Base-by-base conservation (phyloP, 2,329 filamentous ascomycete species). In the Trichoderma sp. region DNA sequence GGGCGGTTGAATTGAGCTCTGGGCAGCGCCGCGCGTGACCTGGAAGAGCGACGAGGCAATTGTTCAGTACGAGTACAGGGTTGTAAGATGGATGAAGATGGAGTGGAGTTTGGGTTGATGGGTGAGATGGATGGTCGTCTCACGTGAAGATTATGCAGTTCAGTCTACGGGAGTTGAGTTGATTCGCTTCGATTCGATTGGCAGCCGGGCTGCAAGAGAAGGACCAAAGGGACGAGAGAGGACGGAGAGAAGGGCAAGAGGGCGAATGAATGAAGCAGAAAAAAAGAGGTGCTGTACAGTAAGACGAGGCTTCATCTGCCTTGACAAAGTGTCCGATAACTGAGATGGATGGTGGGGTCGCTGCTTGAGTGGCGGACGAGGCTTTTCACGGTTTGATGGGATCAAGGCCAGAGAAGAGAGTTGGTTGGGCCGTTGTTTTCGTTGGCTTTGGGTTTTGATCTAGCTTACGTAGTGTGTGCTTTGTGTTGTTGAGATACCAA, bases 1-100 rank as follows among this genome's bases (percentile, higher is more conserved):
- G 24, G 32, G 32, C 53, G 9, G 65, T 32, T 70, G 36, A 36
- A 28, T n/a, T 21, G 39, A 62, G 39, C 53, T 21, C 26, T 15
- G 32, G 39, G 36, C 24, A 51, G 43, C 34, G 26, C 58, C 24
- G 57, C 67, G 67, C 67, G 67, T 70, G 67, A 70, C 67, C 67
- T 36, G 1, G 64, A 15, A 47, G 14, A 39, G 36, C 43, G 58
- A 62, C 28, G 56, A 69, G 65, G 65, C 28, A 69, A 43, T 69
- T 57, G 34, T 43, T 26, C 32, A 18, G 36, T 18, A 18, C 36
- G 36, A 39, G 36, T 18, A 18, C 39, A 30, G 8, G 36, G 47
- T 53, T 53, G 47, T 24, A 24, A 53, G 47, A 53, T 24, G 47
- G 47, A 51, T 24, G 47, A 21, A 53, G 47, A 53, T 53, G 47